Conservation (phyloP, 257 asterid species). For the Linaria vulgaris region DNA sequence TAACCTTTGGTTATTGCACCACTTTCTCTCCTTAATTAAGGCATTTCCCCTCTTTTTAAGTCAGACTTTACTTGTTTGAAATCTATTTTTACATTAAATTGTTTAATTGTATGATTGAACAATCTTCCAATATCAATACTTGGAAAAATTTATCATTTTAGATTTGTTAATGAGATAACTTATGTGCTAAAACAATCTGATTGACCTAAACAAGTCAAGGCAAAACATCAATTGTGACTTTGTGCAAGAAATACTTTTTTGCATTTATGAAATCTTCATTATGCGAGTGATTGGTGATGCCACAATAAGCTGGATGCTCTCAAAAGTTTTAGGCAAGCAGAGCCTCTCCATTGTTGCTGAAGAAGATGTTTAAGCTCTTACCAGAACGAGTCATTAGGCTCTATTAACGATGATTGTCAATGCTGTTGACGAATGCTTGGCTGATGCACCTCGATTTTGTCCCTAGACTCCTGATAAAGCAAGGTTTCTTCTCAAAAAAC, state of each 20-base stretch:
- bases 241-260: background rate
- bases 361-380: conserved; percentile 77
- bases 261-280: background rate
- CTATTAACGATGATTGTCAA: conserved; percentile 48
- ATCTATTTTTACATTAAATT: conserved; percentile 6
- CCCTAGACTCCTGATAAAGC: conserved; percentile 68
- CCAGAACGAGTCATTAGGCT: conserved; percentile 54
- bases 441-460: conserved; percentile 78
- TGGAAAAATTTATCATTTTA: background rate
- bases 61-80: background rate
- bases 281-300: background rate
- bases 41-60: background rate
- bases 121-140: conserved; percentile 4
- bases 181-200: no score
- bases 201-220: no score
- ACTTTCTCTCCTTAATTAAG: no score
- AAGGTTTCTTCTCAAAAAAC: conserved; percentile 73
- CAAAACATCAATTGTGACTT: background rate
- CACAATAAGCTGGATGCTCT: conserved; percentile 65
- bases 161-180: background rate
- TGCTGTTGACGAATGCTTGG: conserved; percentile 63
- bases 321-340: conserved; percentile 45
- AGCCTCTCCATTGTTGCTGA: conserved; percentile 73
- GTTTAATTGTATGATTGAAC: background rate
- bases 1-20: background rate